A percentile compares a stretch with the other conserved stretches of the same genome.
phyloP scores from a whole-genome alignment of 352 stramenopile species.

The Globisporangium carolinianum region DNA sequence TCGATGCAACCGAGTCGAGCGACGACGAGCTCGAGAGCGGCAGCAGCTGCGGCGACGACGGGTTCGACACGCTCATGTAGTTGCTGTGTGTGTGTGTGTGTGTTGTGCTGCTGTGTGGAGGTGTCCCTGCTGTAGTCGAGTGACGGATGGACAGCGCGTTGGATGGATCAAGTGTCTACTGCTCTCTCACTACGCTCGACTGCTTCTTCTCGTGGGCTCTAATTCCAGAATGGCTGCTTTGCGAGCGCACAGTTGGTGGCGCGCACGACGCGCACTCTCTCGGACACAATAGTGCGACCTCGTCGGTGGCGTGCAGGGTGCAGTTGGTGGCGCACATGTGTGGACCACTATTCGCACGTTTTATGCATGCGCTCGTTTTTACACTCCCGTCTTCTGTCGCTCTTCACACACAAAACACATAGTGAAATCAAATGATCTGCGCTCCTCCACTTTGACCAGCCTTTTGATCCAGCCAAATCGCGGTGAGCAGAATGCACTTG shows the following conservation, averaged over 20 bases:
- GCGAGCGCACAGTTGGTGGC: slow-evolving; percentile 2
- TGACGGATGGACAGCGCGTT: not conserved
- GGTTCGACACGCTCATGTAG: slow-evolving; percentile 9
- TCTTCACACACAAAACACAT: no score
- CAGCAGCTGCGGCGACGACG: slow-evolving; percentile 11
- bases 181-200: not conserved
- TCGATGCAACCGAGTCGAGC: not conserved
- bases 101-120: not conserved
- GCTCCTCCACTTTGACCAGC: no score
- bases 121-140: not conserved
- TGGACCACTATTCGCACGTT: no score
- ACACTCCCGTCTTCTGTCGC: no score
- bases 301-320: not conserved
- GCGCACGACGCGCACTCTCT: not conserved
- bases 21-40: slow-evolving; percentile 8
- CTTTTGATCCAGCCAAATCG: no score
- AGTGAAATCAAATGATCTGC: no score
- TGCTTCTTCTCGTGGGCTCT: slow-evolving; percentile 6
- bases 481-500: no score
- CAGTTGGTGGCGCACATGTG: no score
- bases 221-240: slow-evolving; percentile 8
- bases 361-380: no score
- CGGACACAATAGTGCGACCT: slow-evolving; percentile 2
- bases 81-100: not conserved
- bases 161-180: not conserved